Evolutionary conservation across 2,329 filamentous ascomycete genomes (phyloP).

Genomic region (Colletotrichum echinochloae): DNA sequence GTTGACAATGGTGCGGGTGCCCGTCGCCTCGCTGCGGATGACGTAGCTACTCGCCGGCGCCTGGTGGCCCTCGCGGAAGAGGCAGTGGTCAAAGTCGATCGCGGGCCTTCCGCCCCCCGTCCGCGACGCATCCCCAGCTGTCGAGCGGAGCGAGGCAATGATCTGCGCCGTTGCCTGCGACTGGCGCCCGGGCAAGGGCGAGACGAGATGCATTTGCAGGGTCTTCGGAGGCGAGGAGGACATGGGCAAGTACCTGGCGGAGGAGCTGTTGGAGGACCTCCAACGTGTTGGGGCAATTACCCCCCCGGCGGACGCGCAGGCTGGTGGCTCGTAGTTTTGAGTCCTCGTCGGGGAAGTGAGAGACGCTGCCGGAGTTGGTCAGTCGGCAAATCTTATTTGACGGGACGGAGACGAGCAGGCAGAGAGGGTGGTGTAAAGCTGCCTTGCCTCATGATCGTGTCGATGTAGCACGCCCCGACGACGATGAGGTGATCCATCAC

Average conservation of each 20-base stretch:
- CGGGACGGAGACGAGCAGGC: conserved; percentile 37
- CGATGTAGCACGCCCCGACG: conserved; percentile 76
- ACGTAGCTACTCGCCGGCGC: conserved; percentile 78
- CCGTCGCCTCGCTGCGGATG: conserved; percentile 68
- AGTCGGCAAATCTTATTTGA: background rate
- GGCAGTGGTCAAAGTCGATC: conserved; percentile 66
- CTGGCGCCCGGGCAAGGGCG: conserved; percentile 64
- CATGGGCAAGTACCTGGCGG: conserved; percentile 29
- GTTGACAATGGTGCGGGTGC: conserved; percentile 77
- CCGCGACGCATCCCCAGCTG: conserved; percentile 59
- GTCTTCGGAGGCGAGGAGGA: conserved; percentile 6
- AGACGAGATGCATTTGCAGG: conserved; percentile 58
- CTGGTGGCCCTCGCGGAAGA: conserved; percentile 66
- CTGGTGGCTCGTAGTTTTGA: conserved; percentile 75
- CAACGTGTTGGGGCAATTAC: conserved; percentile 79
- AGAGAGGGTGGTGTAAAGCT: background rate
- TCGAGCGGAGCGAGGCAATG: conserved; percentile 62
- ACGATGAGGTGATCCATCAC: conserved; percentile 69
- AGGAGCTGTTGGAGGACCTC: conserved; percentile 77
- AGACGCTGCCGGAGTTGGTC: conserved; percentile 62
- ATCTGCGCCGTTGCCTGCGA: conserved; percentile 66
- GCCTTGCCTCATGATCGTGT: conserved; percentile 75
- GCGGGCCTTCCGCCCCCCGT: conserved; percentile 39
- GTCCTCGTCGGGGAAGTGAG: conserved; percentile 77
- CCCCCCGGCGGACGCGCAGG: conserved; percentile 72